Evolutionary conservation across 1,284 basidiomycete species (phyloP), one percentile per base, ranked within the genome.

Genomic region (Rhodotorula sp.): DNA sequence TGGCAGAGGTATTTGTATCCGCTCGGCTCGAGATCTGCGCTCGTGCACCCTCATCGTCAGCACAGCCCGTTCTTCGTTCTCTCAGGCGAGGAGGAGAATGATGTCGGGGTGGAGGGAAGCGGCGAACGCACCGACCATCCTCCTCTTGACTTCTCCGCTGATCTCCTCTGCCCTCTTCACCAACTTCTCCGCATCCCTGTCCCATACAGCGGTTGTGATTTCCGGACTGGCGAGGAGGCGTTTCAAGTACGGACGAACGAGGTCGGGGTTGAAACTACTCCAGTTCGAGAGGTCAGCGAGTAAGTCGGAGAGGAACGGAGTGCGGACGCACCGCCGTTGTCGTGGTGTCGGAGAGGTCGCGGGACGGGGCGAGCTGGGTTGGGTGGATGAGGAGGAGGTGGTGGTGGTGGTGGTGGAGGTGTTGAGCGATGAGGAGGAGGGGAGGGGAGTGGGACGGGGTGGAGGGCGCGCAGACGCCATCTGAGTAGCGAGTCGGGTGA

Each of bases 51-150:
- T 16, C 5, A 28, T 46, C 34, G 5, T 34, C 34, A 34, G 5
- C 34, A 34, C n/a, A n/a, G n/a, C n/a, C n/a, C n/a, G n/a, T n/a
- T n/a, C n/a, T n/a, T n/a, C n/a, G n/a, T n/a, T n/a, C n/a, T n/a
- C n/a, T n/a, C n/a, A n/a, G n/a, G n/a, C n/a, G n/a, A n/a, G n/a
- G n/a, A n/a, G n/a, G n/a, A n/a, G n/a, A n/a, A n/a, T n/a, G n/a
- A n/a, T n/a, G n/a, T n/a, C n/a, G n/a, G n/a, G n/a, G n/a, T n/a
- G n/a, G n/a, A n/a, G n/a, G n/a, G n/a, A n/a, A n/a, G n/a, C n/a
- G n/a, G n/a, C n/a, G 40, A 20, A 58, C 56, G 56, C 26, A 58
- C 56, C 58, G 46, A n/a, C 15, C 58, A 59, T 59, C 58, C 58
- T 50, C 31, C 31, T 16, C 47, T 47, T 34, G 18, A 59, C 58